These are phyloP conservation scores for Beauveria sp. DNA, from an alignment of 2,329 filamentous ascomycete species.

Conservation along the genomic window DNA sequence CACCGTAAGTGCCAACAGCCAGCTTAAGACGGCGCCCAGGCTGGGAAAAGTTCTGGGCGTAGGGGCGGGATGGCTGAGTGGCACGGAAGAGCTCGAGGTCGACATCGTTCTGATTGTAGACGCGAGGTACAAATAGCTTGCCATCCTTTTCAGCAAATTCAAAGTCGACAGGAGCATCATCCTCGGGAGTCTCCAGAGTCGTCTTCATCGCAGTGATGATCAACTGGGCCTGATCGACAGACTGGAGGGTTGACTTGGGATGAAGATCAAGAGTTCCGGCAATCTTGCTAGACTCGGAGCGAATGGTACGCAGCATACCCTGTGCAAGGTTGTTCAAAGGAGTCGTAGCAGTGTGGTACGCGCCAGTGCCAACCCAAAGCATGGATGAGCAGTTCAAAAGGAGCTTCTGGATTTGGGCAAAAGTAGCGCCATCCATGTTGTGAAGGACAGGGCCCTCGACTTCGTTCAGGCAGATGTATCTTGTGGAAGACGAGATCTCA, in stretches of 20 bases:
- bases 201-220: slow-evolving; percentile 22
- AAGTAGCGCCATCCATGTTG: slow-evolving; percentile 29
- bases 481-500: slow-evolving; percentile 13
- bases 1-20: slow-evolving; percentile 31
- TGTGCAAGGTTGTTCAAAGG: slow-evolving; percentile 37
- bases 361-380: slow-evolving; percentile 34
- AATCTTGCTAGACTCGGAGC: slow-evolving; percentile 37
- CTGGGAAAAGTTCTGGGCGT: slow-evolving; percentile 30
- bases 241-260: slow-evolving; percentile 24
- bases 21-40: slow-evolving; percentile 26
- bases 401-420: slow-evolving; percentile 29
- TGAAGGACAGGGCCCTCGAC: slow-evolving; percentile 36
- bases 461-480: slow-evolving; percentile 36
- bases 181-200: slow-evolving; percentile 15
- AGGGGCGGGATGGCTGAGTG: slow-evolving; percentile 20
- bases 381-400: slow-evolving; percentile 27
- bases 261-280: slow-evolving; percentile 41
- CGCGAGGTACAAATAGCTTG: slow-evolving; percentile 21
- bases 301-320: slow-evolving; percentile 37
- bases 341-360: slow-evolving; percentile 27
- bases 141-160: slow-evolving; percentile 24
- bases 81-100: slow-evolving; percentile 21
- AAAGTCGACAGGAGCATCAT: slow-evolving; percentile 19
- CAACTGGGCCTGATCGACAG: slow-evolving; percentile 23
- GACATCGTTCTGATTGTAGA: slow-evolving; percentile 20